phyloP scores from a whole-genome alignment of 1,284 basidiomycete genomes.

The Ustilago bromivora region DNA sequence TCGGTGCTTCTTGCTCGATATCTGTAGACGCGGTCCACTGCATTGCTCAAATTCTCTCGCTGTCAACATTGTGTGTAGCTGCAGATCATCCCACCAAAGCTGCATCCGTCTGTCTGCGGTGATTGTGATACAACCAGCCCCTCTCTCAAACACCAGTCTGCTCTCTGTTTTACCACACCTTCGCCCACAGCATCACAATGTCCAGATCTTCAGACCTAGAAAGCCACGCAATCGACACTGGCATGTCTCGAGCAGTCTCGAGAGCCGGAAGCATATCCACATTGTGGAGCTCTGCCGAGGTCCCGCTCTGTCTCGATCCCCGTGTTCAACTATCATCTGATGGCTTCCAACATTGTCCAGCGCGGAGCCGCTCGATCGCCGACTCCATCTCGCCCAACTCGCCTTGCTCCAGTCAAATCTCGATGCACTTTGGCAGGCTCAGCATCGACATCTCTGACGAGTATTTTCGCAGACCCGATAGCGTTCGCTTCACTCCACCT shows the following conservation, averaged over 20 bases:
- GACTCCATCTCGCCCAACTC: conserved; percentile 26
- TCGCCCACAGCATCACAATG: conserved; percentile 5
- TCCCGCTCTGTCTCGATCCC: conserved; percentile 59
- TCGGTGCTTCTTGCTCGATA: not conserved
- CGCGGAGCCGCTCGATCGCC: conserved; percentile 9
- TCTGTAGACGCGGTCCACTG: not conserved
- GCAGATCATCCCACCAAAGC: not conserved
- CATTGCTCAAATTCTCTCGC: not conserved
- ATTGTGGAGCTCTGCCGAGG: conserved; percentile 62
- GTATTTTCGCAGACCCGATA: conserved; percentile 36
- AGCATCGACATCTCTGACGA: conserved; percentile 51
- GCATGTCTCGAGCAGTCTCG: conserved; percentile 33
- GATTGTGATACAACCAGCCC: not conserved
- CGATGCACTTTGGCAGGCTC: conserved; percentile 35
- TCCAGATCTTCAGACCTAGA: conserved; percentile 20
- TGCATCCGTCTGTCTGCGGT: not conserved
- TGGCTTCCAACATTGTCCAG: conserved; percentile 4
- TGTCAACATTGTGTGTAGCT: not conserved
- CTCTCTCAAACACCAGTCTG: not conserved
- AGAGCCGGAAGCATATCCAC: conserved; percentile 55
- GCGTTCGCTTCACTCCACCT: conserved; percentile 33
- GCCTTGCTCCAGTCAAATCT: conserved; percentile 25
- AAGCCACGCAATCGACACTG: conserved; percentile 27
- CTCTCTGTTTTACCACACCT: not conserved
- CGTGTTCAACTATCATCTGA: conserved; percentile 20